phyloP scores from a whole-genome alignment of 345 rosid genomes.

The Gossypioides kirkii region DNA sequence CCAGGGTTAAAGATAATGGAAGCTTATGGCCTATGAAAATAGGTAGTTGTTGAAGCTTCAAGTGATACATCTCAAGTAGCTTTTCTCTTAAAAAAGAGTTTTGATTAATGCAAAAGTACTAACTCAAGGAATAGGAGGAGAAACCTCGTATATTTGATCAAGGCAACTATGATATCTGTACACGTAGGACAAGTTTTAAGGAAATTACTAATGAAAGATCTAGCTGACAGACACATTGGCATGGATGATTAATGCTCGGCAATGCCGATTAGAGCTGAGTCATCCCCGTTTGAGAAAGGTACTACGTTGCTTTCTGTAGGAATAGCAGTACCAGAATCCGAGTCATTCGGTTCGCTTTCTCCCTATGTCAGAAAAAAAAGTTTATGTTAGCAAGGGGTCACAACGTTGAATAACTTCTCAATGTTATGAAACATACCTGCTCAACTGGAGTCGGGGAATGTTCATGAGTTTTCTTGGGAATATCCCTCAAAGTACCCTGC shows the following conservation, averaged over 20 bases:
- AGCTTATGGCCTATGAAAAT: slow-evolving; percentile 7
- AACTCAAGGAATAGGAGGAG: slow-evolving; percentile 1
- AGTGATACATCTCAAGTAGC: slow-evolving; percentile 16
- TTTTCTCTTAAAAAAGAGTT: not conserved
- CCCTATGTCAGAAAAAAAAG: slow-evolving; percentile 25
- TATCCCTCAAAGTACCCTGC: slow-evolving; percentile 72
- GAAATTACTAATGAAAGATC: slow-evolving; percentile 18
- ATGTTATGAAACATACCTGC: slow-evolving; percentile 33
- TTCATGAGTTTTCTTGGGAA: slow-evolving; percentile 53
- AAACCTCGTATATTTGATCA: slow-evolving; percentile 27
- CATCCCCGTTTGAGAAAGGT: slow-evolving; percentile 41
- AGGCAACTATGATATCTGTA: slow-evolving; percentile 45
- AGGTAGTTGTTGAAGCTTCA: slow-evolving; percentile 17
- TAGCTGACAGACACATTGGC: slow-evolving; percentile 18
- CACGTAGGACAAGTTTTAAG: slow-evolving; percentile 27
- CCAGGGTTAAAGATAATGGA: not conserved
- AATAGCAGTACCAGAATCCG: slow-evolving; percentile 35
- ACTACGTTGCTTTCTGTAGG: slow-evolving; percentile 35
- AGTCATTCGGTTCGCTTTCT: slow-evolving; percentile 47
- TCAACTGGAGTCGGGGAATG: slow-evolving; percentile 37
- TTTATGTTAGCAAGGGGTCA: not conserved
- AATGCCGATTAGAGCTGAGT: slow-evolving; percentile 26
- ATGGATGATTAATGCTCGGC: slow-evolving; percentile 22
- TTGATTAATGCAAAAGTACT: slow-evolving; percentile 7
- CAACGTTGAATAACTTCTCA: not conserved